Evolutionary conservation across 2,329 filamentous ascomycete species (phyloP).

Genomic region (Pseudogymnoascus sp.): DNA sequence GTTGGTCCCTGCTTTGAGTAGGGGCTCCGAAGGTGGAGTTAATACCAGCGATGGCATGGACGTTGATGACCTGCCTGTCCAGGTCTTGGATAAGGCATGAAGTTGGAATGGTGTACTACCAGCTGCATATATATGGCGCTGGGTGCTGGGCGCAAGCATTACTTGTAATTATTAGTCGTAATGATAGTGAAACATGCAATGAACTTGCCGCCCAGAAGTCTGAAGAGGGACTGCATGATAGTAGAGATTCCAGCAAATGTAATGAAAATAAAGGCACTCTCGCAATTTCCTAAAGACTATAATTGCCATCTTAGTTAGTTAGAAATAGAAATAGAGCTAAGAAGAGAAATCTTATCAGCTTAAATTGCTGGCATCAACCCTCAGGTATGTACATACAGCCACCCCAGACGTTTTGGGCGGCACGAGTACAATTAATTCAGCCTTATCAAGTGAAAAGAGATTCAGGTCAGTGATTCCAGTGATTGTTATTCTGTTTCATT

Average conservation of each 20-base stretch:
- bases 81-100: neutral
- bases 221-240: neutral
- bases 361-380: neutral
- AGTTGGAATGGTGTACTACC: neutral
- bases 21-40: neutral
- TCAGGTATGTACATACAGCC: neutral
- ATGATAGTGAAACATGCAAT: neutral
- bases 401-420: neutral
- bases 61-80: neutral
- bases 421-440: neutral
- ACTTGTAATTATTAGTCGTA: conserved; percentile 4
- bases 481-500: neutral
- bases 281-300: neutral
- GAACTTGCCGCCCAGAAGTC: neutral
- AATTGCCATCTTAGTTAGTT: neutral
- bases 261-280: neutral
- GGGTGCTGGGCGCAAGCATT: neutral
- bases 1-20: neutral
- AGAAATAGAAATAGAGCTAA: neutral
- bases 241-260: neutral
- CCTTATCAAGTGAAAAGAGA: neutral
- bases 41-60: neutral
- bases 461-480: neutral
- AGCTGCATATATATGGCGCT: neutral
- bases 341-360: neutral